Evolutionary conservation across 208 protist genomes (phyloP).

Genomic region (Crithidia fasciculata): DNA sequence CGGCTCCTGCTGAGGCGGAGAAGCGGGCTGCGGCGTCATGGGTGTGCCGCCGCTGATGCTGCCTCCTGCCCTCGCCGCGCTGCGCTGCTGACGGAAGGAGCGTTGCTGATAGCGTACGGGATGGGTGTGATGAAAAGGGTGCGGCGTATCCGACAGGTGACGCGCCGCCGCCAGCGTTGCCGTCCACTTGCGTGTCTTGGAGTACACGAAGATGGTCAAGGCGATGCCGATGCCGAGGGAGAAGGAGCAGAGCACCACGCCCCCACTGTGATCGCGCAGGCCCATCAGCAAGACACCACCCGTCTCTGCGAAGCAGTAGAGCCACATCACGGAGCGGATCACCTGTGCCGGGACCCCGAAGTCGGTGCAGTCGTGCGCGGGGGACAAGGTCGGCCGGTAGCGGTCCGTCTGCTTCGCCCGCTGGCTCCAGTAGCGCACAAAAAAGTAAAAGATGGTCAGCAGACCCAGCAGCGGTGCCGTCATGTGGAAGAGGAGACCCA

Average conservation of each 20-base stretch:
- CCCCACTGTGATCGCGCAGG: constrained; percentile 53
- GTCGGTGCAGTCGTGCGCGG: constrained; percentile 72
- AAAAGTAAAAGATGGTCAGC: constrained; percentile 71
- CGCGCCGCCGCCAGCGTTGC: constrained; percentile 52
- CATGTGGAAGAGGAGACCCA: constrained; percentile 89
- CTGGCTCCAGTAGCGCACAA: constrained; percentile 75
- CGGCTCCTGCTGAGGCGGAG: no score
- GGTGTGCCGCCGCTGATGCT: not conserved
- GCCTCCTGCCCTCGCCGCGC: not conserved
- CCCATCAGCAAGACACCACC: constrained; percentile 71
- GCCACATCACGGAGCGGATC: constrained; percentile 66
- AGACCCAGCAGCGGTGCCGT: constrained; percentile 72
- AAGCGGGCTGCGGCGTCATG: not conserved
- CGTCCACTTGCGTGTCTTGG: constrained; percentile 57
- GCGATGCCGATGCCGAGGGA: constrained; percentile 46
- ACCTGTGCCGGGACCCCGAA: constrained; percentile 72
- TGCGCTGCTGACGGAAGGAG: not conserved
- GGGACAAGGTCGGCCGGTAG: constrained; percentile 55
- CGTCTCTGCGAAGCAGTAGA: constrained; percentile 67
- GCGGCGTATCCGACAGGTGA: constrained; percentile 19
- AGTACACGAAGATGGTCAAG: constrained; percentile 52
- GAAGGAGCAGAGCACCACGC: constrained; percentile 58
- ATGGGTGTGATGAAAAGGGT: constrained; percentile 8
- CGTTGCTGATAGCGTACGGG: not conserved
- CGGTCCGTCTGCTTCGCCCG: constrained; percentile 72